A percentile compares a stretch with the other conserved stretches of the same genome.
These are phyloP conservation scores for Paramecium pentaurelia DNA, from an alignment of 73 alveolate species.

Conservation along the genomic window DNA sequence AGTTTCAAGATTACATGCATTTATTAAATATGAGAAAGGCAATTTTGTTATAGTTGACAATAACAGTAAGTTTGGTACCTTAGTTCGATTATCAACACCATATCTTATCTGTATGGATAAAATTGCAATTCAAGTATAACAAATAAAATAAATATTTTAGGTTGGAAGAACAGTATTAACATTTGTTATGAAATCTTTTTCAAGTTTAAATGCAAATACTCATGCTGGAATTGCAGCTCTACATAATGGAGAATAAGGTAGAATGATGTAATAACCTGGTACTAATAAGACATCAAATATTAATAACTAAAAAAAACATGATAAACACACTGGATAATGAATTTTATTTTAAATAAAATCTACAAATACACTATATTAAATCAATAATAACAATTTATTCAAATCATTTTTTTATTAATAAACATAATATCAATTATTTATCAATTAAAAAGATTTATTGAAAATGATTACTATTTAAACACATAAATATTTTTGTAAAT, in stretches of 20 bases:
- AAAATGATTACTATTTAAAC: no score
- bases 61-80: constrained; percentile 63
- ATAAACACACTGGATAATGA: not conserved
- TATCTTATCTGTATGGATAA: constrained; percentile 46
- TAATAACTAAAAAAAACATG: not conserved
- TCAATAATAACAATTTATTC: not conserved
- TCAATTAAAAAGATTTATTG: no score
- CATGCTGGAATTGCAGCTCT: not conserved
- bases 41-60: constrained; percentile 54
- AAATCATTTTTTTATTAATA: no score
- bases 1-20: constrained; percentile 74
- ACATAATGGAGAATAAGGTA: not conserved
- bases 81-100: constrained; percentile 33
- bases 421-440: no score
- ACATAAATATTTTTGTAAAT: no score
- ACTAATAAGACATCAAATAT: not conserved
- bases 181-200: constrained; percentile 45
- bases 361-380: not conserved
- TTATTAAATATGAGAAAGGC: constrained; percentile 53
- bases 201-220: not conserved
- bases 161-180: constrained; percentile 68
- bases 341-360: not conserved
- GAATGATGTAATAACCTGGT: not conserved
- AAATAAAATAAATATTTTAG: not conserved
- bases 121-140: constrained; percentile 42